A percentile compares a stretch with the other conserved stretches of the same genome.
Conservation (phyloP, 176 grass and related monocot genomes). For the Secale cereale region DNA sequence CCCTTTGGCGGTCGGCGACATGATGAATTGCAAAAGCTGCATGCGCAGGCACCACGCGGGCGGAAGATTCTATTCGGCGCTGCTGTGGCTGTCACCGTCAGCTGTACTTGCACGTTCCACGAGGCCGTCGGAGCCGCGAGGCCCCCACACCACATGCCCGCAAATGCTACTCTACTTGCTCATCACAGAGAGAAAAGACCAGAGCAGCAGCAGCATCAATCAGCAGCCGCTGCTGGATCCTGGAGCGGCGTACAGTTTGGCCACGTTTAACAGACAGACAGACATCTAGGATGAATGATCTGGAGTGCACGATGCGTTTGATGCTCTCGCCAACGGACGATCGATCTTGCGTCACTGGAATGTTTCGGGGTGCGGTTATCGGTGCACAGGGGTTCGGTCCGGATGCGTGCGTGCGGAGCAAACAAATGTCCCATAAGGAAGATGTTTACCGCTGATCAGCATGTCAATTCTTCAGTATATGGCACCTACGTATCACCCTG, state of each 20-base stretch:
- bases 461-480: neutral
- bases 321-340: neutral
- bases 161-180: neutral
- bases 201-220: neutral
- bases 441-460: neutral
- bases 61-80: conserved; percentile 26
- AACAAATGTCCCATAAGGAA: neutral
- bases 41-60: neutral
- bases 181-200: neutral
- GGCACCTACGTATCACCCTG: neutral
- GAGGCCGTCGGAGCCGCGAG: neutral
- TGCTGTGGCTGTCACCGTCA: neutral
- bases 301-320: neutral
- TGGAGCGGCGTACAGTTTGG: neutral
- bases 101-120: conserved; percentile 41
- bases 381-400: too few species aligned
- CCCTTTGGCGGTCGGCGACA: neutral
- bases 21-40: neutral
- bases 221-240: neutral
- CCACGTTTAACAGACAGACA: neutral
- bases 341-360: neutral
- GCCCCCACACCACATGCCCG: conserved; percentile 20
- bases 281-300: neutral
- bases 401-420: neutral
- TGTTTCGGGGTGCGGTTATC: neutral